These are phyloP conservation scores for Thelephora ganbajun DNA, from an alignment of 768 basidiomycete species.

Conservation along the genomic window DNA sequence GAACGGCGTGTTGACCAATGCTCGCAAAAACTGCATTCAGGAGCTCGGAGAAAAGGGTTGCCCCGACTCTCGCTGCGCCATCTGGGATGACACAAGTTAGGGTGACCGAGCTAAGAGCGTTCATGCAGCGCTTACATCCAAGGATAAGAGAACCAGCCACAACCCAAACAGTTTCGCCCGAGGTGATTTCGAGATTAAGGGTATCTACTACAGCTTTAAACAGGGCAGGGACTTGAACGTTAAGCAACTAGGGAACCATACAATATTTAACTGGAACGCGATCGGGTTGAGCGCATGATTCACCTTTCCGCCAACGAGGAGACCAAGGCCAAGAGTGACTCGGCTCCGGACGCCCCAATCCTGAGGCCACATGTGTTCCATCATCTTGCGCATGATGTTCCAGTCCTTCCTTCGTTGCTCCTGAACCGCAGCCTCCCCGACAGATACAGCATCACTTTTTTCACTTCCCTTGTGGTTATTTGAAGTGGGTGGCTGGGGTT, in stretches of 20 bases:
- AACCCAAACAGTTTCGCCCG: constrained; percentile 73
- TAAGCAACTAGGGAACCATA: constrained; percentile 53
- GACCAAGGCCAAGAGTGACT: constrained; percentile 67
- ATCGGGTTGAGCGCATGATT: constrained; percentile 8
- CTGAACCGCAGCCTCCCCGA: not conserved
- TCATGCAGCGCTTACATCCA: constrained; percentile 57
- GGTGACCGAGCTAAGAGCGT: not conserved
- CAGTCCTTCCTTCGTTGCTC: constrained; percentile 72
- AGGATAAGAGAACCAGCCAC: constrained; percentile 82
- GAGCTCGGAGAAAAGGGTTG: constrained; percentile 82
- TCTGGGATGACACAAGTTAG: constrained; percentile 31
- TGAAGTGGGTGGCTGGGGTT: no score
- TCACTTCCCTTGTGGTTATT: no score
- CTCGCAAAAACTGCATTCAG: constrained; percentile 94
- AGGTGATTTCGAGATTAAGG: constrained; percentile 70
- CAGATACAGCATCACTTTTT: no score
- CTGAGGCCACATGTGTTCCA: constrained; percentile 87
- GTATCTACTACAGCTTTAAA: constrained; percentile 90
- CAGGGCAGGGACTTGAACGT: constrained; percentile 95
- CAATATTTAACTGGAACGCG: not conserved
- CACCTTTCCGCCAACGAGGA: constrained; percentile 82
- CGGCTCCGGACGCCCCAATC: constrained; percentile 74
- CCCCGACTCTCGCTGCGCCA: constrained; percentile 79
- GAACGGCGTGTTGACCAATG: constrained; percentile 87
- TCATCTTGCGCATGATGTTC: constrained; percentile 70